Evolutionary conservation across 192 early-diverging fungal species (phyloP).

Genomic region (Fimicolochytrium jonesii): DNA sequence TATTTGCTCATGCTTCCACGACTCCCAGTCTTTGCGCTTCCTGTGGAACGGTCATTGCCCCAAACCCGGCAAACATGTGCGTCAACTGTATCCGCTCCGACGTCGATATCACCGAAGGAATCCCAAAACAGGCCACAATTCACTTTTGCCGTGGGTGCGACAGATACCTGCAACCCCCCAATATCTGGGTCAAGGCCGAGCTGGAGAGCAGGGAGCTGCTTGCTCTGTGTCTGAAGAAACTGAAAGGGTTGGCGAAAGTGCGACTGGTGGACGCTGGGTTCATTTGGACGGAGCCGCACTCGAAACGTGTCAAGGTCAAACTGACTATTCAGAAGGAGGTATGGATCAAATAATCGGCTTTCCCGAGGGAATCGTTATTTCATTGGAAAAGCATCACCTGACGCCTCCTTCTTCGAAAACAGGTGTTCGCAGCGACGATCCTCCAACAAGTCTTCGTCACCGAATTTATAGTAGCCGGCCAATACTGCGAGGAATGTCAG

Average conservation of each 20-base stretch:
- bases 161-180: constrained; percentile 94
- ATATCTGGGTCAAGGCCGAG: constrained; percentile 80
- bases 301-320: constrained; percentile 91
- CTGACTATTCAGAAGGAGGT: constrained; percentile 98
- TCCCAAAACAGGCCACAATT: constrained; percentile 92
- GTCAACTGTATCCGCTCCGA: constrained; percentile 95
- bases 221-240: constrained; percentile 87
- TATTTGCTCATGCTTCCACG: not conserved
- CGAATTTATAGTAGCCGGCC: constrained; percentile 85
- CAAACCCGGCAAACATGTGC: constrained; percentile 98
- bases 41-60: constrained; percentile 90
- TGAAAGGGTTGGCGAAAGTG: constrained; percentile 87
- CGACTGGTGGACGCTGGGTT: constrained; percentile 95
- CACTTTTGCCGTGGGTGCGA: constrained; percentile 97
- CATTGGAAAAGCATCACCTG: too few relatives aligned
- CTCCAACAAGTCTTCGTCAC: constrained; percentile 96
- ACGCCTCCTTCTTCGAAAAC: not conserved
- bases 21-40: constrained; percentile 73
- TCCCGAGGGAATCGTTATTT: not conserved
- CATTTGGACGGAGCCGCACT: constrained; percentile 96
- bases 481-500: constrained; percentile 95
- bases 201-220: constrained; percentile 90
- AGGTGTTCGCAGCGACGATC: constrained; percentile 89
- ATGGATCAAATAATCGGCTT: not conserved
- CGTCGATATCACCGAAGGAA: constrained; percentile 98